phyloP scores from a whole-genome alignment of 2,329 filamentous ascomycete genomes.

The Monosporascus sp. region DNA sequence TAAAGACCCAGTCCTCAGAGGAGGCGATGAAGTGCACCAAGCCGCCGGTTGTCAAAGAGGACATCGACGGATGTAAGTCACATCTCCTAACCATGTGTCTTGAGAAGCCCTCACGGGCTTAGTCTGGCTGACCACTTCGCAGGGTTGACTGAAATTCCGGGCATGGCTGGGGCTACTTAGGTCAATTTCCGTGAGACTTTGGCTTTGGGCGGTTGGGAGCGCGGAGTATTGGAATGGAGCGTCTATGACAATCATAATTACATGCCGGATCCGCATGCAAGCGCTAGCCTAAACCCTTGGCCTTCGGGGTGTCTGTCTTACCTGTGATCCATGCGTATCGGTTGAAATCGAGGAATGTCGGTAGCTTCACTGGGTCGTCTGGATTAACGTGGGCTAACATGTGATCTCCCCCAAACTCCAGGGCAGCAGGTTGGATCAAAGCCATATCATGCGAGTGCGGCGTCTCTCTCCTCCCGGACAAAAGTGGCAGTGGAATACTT shows the following conservation, averaged over 20 bases:
- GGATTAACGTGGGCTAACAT: too few relatives aligned
- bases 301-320: too few relatives aligned
- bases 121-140: conserved; percentile 6
- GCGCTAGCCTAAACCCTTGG: too few relatives aligned
- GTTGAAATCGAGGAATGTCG: too few relatives aligned
- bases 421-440: too few relatives aligned
- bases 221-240: neutral
- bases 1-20: conserved; percentile 20
- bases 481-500: too few relatives aligned
- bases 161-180: conserved; percentile 11
- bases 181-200: neutral
- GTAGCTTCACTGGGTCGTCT: too few relatives aligned
- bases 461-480: too few relatives aligned
- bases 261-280: neutral
- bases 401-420: too few relatives aligned
- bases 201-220: neutral
- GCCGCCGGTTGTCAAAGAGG: conserved; percentile 14
- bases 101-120: neutral
- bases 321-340: too few relatives aligned
- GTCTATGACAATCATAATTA: neutral
- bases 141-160: conserved; percentile 22
- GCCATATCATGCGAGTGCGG: too few relatives aligned
- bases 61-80: conserved; percentile 26
- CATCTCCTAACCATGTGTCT: neutral
- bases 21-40: conserved; percentile 21